Evolutionary conservation across 768 basidiomycete species (phyloP).

Genomic region (Coprinopsis cinerea): DNA sequence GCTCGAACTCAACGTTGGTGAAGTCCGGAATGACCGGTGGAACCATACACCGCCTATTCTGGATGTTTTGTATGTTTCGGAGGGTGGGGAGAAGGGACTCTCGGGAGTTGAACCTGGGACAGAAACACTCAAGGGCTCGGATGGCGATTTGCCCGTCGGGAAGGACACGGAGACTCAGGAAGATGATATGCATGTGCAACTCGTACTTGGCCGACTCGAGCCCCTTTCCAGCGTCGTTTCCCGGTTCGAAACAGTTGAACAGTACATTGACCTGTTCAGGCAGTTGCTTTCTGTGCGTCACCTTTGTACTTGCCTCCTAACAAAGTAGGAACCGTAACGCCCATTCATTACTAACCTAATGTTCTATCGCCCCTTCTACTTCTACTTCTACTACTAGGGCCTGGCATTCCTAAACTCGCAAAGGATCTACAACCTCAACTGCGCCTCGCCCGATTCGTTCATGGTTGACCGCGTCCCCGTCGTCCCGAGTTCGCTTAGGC

Average conservation of each 20-base stretch:
- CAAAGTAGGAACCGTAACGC: too few relatives aligned
- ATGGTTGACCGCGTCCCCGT: background rate
- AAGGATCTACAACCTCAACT: background rate
- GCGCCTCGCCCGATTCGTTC: constrained; percentile 1
- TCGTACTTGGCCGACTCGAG: constrained; percentile 2
- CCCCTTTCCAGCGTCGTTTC: background rate
- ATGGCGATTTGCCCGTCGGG: too few relatives aligned
- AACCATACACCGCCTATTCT: constrained; percentile 3
- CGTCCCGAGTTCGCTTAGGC: background rate
- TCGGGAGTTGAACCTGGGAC: background rate
- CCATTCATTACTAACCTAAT: background rate
- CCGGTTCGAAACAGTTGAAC: background rate
- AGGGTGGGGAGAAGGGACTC: too few relatives aligned
- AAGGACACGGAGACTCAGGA: background rate
- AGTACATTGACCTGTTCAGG: constrained; percentile 1
- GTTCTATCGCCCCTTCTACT: background rate
- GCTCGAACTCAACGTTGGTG: constrained; percentile 4
- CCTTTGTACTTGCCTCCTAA: too few relatives aligned
- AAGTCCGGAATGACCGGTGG: background rate
- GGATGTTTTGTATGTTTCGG: background rate
- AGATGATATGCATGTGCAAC: background rate
- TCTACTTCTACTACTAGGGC: background rate
- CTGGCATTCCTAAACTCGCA: background rate
- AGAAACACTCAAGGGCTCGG: background rate
- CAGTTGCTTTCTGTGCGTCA: constrained; percentile 1